Base-by-base conservation (phyloP, 2,329 filamentous ascomycete genomes). In the Verticillium nonalfalfae region DNA sequence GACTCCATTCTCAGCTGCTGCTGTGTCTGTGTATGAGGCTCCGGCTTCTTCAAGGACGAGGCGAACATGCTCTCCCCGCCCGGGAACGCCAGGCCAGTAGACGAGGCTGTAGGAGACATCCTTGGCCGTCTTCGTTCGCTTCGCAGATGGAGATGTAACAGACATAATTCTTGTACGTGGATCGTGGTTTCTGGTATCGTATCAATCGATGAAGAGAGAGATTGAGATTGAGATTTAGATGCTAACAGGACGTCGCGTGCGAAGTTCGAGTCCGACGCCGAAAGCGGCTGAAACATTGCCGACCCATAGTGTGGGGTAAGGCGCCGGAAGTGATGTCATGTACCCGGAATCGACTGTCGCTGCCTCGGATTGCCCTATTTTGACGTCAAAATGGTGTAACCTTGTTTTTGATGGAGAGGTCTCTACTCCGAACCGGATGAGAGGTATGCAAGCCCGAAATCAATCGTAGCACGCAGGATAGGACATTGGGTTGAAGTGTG, bases 31-130 rank as follows among this genome's bases (percentile, higher is more conserved):
- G 78, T 91, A 93, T 4, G 81, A 72, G 1, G 83, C 83, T 18
- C 82, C 81, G 21, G 85, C 80, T 59, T 89, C 89, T 75, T 93
- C 90, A 66, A 94, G 85, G 15, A 81, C 81, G 11, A 94, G 82
- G 26, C 90, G 89, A 70, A 93, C 76, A 72, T 86, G 85, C 71
- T 94, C 90, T 64, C 86, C 90, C 57, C 90, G 88, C 50, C 90
- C 90, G 38, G 90, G 90, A 33, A 91, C 76, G 18, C 73, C 74
- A 18, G 88, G 88, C 84, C 88, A 90, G 81, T 93, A 93, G 70
- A 90, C 78, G 61, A 90, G 81, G 65, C 87, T 79, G 71, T 89
- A 90, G 0, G 79, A 76, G 60, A 75, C 71, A 57, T 79, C 77
- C 63, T 82, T 78, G 67, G 73, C 64, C 15, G 70, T 69, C 35